Conservation (phyloP, 345 rosid species). For the Stellera chamaejasme region DNA sequence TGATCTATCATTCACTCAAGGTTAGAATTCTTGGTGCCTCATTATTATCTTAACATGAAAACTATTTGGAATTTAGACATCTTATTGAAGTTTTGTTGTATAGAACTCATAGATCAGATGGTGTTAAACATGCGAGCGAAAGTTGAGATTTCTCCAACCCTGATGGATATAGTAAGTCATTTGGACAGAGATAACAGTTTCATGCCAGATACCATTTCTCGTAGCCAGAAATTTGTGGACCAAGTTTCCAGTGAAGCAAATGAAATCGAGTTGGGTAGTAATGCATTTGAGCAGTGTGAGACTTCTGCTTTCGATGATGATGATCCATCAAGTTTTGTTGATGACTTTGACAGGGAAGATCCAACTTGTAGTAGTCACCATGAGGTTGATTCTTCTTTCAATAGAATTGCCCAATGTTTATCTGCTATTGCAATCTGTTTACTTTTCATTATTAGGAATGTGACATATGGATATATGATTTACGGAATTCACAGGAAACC, state of each 20-base stretch:
- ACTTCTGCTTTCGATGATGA: slow-evolving; percentile 43
- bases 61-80: slow-evolving; percentile 2
- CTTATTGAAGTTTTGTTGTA: slow-evolving; percentile 15
- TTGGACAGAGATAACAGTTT: slow-evolving; percentile 72
- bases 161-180: slow-evolving; percentile 41
- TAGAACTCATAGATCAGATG: slow-evolving; percentile 73
- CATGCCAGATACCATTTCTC: slow-evolving; percentile 40
- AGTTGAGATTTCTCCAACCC: slow-evolving; percentile 79
- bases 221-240: slow-evolving; percentile 31
- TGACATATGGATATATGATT: slow-evolving; percentile 1
- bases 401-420: slow-evolving; percentile 1
- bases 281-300: slow-evolving; percentile 42
- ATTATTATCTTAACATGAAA: not conserved
- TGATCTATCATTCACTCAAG: slow-evolving; percentile 76
- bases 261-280: slow-evolving; percentile 38
- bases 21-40: slow-evolving; percentile 25
- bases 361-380: slow-evolving; percentile 39
- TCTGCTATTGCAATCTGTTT: not conserved
- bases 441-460: slow-evolving; percentile 8
- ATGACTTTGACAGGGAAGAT: slow-evolving; percentile 37
- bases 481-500: slow-evolving; percentile 38
- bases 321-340: slow-evolving; percentile 35
- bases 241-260: slow-evolving; percentile 26
- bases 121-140: slow-evolving; percentile 45
- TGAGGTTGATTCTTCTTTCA: slow-evolving; percentile 37